These are phyloP conservation scores for Leucocoprinus birnbaumii DNA, from an alignment of 768 basidiomycete species.

Conservation along the genomic window DNA sequence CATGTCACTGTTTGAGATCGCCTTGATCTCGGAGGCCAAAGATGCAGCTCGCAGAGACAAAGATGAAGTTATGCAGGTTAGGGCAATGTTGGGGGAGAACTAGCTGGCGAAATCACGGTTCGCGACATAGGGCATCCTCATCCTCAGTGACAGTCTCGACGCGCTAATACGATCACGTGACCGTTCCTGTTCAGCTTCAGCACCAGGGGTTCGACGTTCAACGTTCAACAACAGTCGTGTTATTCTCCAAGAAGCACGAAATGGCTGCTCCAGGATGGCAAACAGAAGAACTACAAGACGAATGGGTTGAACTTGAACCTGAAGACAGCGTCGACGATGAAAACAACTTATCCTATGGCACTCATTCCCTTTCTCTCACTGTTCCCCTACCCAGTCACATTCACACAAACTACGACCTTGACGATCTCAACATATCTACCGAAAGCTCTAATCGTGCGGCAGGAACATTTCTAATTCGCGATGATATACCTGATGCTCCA, in stretches of 20 bases:
- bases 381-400: conserved; percentile 52
- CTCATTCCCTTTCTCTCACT: conserved; percentile 60
- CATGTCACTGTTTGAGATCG: too few species aligned
- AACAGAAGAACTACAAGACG: conserved; percentile 87
- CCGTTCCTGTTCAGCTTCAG: neutral
- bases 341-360: conserved; percentile 39
- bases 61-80: too few species aligned
- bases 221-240: neutral
- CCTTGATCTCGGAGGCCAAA: too few species aligned
- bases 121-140: too few species aligned
- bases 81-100: too few species aligned
- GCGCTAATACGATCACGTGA: conserved; percentile 2
- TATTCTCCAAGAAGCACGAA: conserved; percentile 25
- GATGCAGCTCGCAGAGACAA: too few species aligned
- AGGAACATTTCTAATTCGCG: conserved; percentile 77
- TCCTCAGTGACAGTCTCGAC: neutral
- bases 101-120: too few species aligned
- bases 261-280: conserved; percentile 65
- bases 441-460: conserved; percentile 30
- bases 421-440: conserved; percentile 22
- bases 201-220: too few species aligned
- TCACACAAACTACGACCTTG: conserved; percentile 40
- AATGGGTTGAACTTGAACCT: conserved; percentile 75
- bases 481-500: conserved; percentile 55
- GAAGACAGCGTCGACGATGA: conserved; percentile 36